Evolutionary conservation across 2,329 filamentous ascomycete genomes (phyloP), one percentile per base, ranked within the genome.

Genomic region (Cytospora piceicola): DNA sequence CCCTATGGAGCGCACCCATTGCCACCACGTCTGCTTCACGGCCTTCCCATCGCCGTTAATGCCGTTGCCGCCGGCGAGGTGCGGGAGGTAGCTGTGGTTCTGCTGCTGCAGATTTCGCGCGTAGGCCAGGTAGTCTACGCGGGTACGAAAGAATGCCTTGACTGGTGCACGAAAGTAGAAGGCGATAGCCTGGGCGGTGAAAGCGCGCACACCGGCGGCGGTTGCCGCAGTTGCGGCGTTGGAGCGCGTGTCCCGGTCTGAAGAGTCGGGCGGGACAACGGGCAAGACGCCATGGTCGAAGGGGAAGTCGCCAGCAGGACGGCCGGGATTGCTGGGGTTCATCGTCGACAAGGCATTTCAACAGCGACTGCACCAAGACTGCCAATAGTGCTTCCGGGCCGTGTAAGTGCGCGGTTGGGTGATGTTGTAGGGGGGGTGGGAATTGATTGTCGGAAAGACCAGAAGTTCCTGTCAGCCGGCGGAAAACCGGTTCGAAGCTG

Each of bases 111-210:
- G 73, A 20, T 75, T 81, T 32, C 85, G 80, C 3, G 85, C 85
- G 68, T 86, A 88, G 1, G 84, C 84, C 22, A 88, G 81, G 70
- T 93, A 97, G 80, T 97, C 94, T 69, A 97, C 93, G 66, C 94
- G 83, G 1, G 92, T 94, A 68, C 92, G 87, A 78, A 97, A 96
- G 75, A 97, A 97, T 20, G 93, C 91, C 78, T 97, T 97, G 61
- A 93, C 91, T 0, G 94, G 94, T 0, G 93, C 92, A 64, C 93
- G 85, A 75, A 97, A 97, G 79, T 96, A 97, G 72, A 97, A 97
- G 29, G 93, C 90, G 63, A 97, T 85, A 72, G 93, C 83, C 74
- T 96, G 91, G 9, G 92, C 90, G 71, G 90, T 94, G 3, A 97
- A 77, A 32, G 93, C 94, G 56, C 94, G 90, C 69, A 93, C 91